Conservation (phyloP, 345 rosid genomes). For the Euphorbia peplus region DNA sequence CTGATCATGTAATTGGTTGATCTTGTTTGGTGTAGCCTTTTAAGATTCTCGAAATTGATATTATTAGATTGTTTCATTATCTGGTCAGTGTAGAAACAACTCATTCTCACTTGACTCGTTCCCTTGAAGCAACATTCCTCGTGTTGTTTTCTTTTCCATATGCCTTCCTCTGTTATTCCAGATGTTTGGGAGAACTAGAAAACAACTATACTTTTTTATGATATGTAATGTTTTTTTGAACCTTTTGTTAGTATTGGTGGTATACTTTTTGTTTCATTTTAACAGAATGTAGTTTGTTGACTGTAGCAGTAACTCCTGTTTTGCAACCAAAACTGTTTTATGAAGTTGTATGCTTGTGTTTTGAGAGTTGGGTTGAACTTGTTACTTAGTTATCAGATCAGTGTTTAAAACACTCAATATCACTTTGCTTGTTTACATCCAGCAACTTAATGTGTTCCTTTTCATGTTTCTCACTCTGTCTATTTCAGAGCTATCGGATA, state of each 20-base stretch:
- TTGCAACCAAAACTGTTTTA: not conserved
- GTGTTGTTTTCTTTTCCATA: conserved; percentile 8
- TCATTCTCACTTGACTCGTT: conserved; percentile 6
- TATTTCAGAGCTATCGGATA: too few species aligned
- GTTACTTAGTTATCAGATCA: conserved; percentile 10
- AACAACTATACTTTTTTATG: not conserved
- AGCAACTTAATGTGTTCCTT: too few species aligned
- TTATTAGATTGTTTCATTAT: conserved; percentile 8
- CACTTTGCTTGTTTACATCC: too few species aligned
- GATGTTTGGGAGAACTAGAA: not conserved
- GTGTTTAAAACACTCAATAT: not conserved
- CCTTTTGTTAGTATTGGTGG: too few species aligned
- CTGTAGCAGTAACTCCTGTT: too few species aligned
- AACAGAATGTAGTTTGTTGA: not conserved
- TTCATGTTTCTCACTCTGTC: too few species aligned
- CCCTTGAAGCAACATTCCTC: conserved; percentile 11
- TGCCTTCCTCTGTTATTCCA: not conserved
- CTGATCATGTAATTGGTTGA: not conserved
- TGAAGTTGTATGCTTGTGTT: not conserved
- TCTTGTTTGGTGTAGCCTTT: not conserved
- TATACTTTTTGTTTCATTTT: too few species aligned
- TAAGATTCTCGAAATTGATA: not conserved
- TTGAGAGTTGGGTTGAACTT: not conserved
- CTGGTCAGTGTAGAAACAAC: conserved; percentile 8
- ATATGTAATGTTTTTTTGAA: not conserved